phyloP scores from a whole-genome alignment of 2,329 filamentous ascomycete species.

The Aspergillus sp. region DNA sequence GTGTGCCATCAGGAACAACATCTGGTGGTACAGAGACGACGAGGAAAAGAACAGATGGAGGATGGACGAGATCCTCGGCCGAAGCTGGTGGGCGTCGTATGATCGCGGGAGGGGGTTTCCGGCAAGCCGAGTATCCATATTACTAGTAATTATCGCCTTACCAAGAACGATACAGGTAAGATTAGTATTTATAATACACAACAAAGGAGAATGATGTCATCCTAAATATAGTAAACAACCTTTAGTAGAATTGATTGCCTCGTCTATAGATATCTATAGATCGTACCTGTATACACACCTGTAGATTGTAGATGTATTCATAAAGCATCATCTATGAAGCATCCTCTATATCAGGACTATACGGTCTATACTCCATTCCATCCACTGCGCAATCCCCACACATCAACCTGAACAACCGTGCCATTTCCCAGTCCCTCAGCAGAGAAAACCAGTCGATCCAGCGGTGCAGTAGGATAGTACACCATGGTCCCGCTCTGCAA shows the following conservation, averaged over 20 bases:
- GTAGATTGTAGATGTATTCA: too few relatives aligned
- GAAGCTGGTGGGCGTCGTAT: conserved; percentile 22
- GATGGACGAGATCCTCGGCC: conserved; percentile 1
- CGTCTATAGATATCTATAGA: too few relatives aligned
- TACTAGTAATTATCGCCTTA: background rate
- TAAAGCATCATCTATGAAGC: too few relatives aligned
- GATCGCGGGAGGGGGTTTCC: conserved; percentile 31
- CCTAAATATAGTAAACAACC: too few relatives aligned
- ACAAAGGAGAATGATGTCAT: background rate
- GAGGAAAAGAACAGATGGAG: background rate
- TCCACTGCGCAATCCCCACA: conserved; percentile 24
- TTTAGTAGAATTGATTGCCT: too few relatives aligned
- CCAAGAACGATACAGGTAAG: background rate
- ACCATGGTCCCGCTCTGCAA: conserved; percentile 49
- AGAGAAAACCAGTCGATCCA: conserved; percentile 25
- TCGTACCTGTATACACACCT: too few relatives aligned
- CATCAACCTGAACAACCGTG: conserved; percentile 3
- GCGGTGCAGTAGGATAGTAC: conserved; percentile 47
- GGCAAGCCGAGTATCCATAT: conserved; percentile 18
- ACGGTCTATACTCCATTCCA: conserved; percentile 23
- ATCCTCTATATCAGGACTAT: too few relatives aligned
- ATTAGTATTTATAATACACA: background rate
- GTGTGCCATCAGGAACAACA: too few relatives aligned
- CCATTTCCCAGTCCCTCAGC: conserved; percentile 5
- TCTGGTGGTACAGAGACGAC: background rate